Percentiles rank a stretch among this genome's conserved stretches.
Conservation (phyloP, 2,329 filamentous ascomycete genomes). For the Fusarium staphyleae region DNA sequence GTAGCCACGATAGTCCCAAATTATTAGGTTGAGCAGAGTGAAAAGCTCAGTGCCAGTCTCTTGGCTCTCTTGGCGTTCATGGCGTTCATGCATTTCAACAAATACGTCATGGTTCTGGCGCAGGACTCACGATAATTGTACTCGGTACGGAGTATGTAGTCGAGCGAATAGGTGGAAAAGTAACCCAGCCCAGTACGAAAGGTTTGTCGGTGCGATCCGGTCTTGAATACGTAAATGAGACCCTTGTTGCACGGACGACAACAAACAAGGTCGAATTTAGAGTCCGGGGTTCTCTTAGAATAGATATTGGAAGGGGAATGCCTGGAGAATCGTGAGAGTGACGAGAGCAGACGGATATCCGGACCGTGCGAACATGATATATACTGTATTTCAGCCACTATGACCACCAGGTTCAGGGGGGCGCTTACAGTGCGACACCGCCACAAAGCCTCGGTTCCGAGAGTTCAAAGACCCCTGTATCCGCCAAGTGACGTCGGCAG, state of each 20-base stretch:
- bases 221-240: neutral
- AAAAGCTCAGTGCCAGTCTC: too few relatives aligned
- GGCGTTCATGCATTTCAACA: constrained; percentile 15
- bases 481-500: constrained; percentile 37
- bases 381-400: constrained; percentile 12
- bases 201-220: constrained; percentile 11
- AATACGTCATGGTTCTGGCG: constrained; percentile 20
- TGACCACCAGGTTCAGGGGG: neutral
- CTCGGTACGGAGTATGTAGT: constrained; percentile 7
- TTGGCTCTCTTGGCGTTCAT: constrained; percentile 13
- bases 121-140: too few relatives aligned
- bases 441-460: neutral
- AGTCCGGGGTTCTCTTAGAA: constrained; percentile 11
- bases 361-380: neutral
- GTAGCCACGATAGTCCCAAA: too few relatives aligned
- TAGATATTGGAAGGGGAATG: constrained; percentile 29
- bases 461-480: constrained; percentile 20
- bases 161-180: constrained; percentile 9
- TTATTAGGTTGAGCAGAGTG: too few relatives aligned
- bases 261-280: constrained; percentile 19
- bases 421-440: constrained; percentile 4
- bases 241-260: constrained; percentile 13
- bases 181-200: constrained; percentile 1
- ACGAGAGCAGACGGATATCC: constrained; percentile 1
- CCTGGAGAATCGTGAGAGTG: constrained; percentile 11